Evolutionary conservation across 140 eudicot genomes (phyloP).

Genomic region (Ambrosia hybrid): DNA sequence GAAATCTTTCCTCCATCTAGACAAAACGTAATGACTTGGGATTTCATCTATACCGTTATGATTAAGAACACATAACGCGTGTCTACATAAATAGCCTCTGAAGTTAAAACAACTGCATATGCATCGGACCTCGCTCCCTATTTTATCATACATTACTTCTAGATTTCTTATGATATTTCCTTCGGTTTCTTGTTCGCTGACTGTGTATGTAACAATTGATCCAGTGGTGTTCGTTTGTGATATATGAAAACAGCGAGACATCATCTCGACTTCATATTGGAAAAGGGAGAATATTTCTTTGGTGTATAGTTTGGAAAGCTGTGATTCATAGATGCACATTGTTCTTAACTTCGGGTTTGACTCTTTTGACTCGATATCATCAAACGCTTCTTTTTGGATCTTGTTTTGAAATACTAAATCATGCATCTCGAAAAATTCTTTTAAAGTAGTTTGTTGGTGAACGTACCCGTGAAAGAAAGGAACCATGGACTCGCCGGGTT

Average conservation of each 20-base stretch:
- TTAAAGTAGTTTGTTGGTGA: slow-evolving; percentile 53
- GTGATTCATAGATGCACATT: slow-evolving; percentile 58
- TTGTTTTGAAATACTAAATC: slow-evolving; percentile 56
- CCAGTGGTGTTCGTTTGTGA: slow-evolving; percentile 67
- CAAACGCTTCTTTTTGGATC: slow-evolving; percentile 59
- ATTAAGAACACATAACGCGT: slow-evolving; percentile 62
- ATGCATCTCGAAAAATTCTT: slow-evolving; percentile 57
- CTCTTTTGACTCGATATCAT: slow-evolving; percentile 62
- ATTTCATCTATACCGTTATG: slow-evolving; percentile 71
- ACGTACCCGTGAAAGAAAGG: slow-evolving; percentile 62
- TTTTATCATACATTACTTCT: slow-evolving; percentile 73
- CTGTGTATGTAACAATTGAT: slow-evolving; percentile 51
- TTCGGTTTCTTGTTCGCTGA: slow-evolving; percentile 57
- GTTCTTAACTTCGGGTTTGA: slow-evolving; percentile 54
- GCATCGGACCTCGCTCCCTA: slow-evolving; percentile 65
- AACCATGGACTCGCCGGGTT: slow-evolving; percentile 38
- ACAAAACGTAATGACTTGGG: slow-evolving; percentile 60
- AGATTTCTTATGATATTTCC: slow-evolving; percentile 41
- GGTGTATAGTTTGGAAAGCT: slow-evolving; percentile 57
- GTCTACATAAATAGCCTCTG: slow-evolving; percentile 75
- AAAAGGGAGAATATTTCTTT: slow-evolving; percentile 62
- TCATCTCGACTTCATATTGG: slow-evolving; percentile 72
- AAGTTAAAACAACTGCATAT: slow-evolving; percentile 74
- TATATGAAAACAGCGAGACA: slow-evolving; percentile 56
- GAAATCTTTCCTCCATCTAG: slow-evolving; percentile 84